These are phyloP conservation scores for Telopea speciosissima DNA, from an alignment of 177 flowering plant species.

Conservation along the genomic window DNA sequence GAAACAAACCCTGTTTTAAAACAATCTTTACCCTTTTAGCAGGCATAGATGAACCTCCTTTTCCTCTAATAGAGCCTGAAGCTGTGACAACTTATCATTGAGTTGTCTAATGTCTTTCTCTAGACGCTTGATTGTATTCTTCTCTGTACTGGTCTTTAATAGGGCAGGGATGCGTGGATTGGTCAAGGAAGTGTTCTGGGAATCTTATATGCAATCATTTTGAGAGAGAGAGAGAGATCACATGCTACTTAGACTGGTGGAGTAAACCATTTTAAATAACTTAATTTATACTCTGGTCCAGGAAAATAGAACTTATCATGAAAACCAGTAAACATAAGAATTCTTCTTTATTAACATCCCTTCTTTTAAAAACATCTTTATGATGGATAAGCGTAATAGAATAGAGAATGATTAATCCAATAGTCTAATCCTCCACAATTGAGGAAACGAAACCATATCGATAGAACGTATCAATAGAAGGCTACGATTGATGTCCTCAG, in stretches of 20 bases:
- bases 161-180: conserved; percentile 72
- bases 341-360: neutral
- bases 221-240: neutral
- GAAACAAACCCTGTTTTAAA: neutral
- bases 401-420: too few species aligned
- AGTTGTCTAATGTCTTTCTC: conserved; percentile 79
- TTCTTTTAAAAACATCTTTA: neutral
- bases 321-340: too few species aligned
- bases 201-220: neutral
- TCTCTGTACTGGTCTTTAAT: conserved; percentile 77
- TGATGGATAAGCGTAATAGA: too few species aligned
- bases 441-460: too few species aligned
- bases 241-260: neutral
- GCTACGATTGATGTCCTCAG: too few species aligned
- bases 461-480: too few species aligned
- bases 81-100: conserved; percentile 59
- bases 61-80: conserved; percentile 73
- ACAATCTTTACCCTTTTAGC: conserved; percentile 42
- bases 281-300: neutral
- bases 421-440: too few species aligned
- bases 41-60: conserved; percentile 63
- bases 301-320: neutral
- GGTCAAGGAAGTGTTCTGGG: conserved; percentile 45
- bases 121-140: conserved; percentile 58
- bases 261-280: too few species aligned